Evolutionary conservation across 2,329 filamentous ascomycete genomes (phyloP).

Genomic region (Apiospora koreana): DNA sequence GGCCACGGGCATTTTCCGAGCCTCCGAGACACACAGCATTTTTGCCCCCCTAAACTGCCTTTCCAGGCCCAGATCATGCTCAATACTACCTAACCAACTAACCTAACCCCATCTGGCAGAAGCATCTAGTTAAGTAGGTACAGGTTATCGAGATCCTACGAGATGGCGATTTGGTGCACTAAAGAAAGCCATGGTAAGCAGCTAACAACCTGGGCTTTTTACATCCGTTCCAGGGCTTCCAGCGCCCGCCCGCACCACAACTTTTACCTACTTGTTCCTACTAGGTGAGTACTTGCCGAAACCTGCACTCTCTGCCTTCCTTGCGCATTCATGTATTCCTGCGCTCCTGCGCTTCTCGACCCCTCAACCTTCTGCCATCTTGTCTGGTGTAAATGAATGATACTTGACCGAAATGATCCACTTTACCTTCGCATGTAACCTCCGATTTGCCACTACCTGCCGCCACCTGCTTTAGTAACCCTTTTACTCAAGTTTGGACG

Average conservation of each 20-base stretch:
- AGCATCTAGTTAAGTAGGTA: slow-evolving; percentile 2
- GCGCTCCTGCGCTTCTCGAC: neutral
- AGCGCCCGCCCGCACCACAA: neutral
- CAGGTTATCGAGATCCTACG: neutral
- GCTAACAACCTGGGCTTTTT: neutral
- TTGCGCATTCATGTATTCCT: too few relatives aligned
- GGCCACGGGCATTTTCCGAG: neutral
- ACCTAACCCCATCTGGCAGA: neutral
- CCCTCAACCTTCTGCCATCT: neutral
- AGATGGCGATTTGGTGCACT: neutral
- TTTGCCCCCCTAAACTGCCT: neutral
- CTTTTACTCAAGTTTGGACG: neutral
- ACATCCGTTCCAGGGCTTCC: too few relatives aligned
- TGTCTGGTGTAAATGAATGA: neutral
- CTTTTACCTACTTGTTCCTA: too few relatives aligned
- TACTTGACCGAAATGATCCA: neutral
- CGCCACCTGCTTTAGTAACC: neutral
- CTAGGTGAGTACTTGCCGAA: neutral
- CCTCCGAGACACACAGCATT: neutral
- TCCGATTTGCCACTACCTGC: neutral
- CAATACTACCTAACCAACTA: slow-evolving; percentile 1
- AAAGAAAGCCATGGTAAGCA: neutral
- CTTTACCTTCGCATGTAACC: neutral
- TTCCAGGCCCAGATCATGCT: neutral
- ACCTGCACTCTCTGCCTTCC: neutral